phyloP scores from a whole-genome alignment of 305 asterid genomes.

The Plantago lanceolata region DNA sequence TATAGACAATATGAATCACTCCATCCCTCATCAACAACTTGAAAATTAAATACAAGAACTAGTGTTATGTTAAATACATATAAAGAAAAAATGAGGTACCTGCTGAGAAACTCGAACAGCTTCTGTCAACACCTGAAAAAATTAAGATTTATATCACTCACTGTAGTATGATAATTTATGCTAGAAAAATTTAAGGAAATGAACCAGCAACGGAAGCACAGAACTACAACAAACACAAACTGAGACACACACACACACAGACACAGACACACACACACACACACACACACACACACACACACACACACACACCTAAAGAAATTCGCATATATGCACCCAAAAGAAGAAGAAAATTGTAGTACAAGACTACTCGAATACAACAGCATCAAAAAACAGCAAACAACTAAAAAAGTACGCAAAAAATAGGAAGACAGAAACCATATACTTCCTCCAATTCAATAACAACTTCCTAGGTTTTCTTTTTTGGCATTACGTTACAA shows the following conservation, averaged over 20 bases:
- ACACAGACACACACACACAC: constrained; percentile 1
- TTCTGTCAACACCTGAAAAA: constrained; percentile 79
- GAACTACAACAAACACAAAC: constrained; percentile 6
- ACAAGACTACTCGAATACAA: not conserved
- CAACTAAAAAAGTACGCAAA: constrained; percentile 19
- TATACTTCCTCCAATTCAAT: not conserved
- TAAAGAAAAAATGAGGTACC: constrained; percentile 37
- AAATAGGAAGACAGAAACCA: constrained; percentile 10
- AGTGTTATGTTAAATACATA: not conserved
- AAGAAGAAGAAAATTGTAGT: not conserved
- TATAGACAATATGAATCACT: constrained; percentile 10
- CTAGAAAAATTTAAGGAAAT: constrained; percentile 6
- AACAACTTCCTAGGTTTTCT: no score
- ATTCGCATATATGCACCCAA: constrained; percentile 13
- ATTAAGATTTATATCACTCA: constrained; percentile 27
- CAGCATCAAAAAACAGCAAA: constrained; percentile 21
- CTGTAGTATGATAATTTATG: constrained; percentile 11
- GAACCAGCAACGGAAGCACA: constrained; percentile 10
- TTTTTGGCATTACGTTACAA: no score
- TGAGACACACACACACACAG: constrained; percentile 2
- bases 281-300: constrained; percentile 1
- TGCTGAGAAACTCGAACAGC: constrained; percentile 93
- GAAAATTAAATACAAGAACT: not conserved
- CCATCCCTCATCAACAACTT: constrained; percentile 12
- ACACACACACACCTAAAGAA: constrained; percentile 6